Evolutionary conservation across 2,329 filamentous ascomycete species (phyloP).

Genomic region (Aspergillus quadricinctus): DNA sequence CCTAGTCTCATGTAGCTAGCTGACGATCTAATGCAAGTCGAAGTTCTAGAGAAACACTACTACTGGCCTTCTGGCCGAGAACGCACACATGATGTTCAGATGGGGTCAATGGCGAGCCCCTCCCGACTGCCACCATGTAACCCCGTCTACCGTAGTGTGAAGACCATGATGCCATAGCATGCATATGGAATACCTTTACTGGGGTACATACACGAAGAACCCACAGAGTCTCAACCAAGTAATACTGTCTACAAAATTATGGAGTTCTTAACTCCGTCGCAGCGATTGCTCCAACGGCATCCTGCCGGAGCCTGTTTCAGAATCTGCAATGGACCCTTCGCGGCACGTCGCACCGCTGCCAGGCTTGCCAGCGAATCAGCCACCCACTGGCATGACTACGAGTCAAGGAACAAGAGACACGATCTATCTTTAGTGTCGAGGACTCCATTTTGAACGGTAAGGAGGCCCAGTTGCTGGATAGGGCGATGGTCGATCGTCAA

Average conservation of each 20-base stretch:
- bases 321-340: conserved; percentile 11
- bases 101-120: background rate
- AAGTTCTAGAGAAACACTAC: background rate
- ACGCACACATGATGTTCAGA: background rate
- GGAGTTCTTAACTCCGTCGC: background rate
- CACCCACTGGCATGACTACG: background rate
- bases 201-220: background rate
- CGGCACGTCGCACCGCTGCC: background rate
- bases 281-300: background rate
- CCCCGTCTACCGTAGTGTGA: background rate
- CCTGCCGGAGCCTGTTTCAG: conserved; percentile 10
- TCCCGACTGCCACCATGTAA: background rate
- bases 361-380: background rate
- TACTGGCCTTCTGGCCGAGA: background rate
- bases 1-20: background rate
- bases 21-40: background rate
- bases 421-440: background rate
- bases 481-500: background rate
- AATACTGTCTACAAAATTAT: background rate
- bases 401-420: background rate
- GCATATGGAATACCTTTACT: background rate
- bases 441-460: background rate
- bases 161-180: background rate
- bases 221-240: background rate
- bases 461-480: background rate